Base-by-base conservation (phyloP, 148 eudicot genomes). In the Polygonum maritimum region DNA sequence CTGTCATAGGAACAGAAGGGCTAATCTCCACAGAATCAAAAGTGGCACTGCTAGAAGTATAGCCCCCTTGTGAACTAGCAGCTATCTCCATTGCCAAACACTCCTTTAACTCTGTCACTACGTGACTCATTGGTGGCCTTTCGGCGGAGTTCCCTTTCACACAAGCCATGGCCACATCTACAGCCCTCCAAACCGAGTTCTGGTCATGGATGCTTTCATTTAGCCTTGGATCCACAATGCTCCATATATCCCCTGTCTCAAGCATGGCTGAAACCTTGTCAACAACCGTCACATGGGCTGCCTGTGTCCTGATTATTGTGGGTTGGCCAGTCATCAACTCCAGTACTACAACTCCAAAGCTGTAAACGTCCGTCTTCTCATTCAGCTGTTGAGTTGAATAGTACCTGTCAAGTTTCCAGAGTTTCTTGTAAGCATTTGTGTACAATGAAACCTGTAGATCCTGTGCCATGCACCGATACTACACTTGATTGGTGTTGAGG, bases 61-160 rank as follows among this genome's bases (percentile, higher is more conserved):
- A 52, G 19, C 39, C 39, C 67, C 76, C 67, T 16, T 75, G 58
- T 75, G 67, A 15, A 33, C 21, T 31, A 15, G 33, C 35, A 57
- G 41, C 77, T 2, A 48, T 19, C 39, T 82, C 82, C 21, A 79
- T 77, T 12, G 75, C 80, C 76, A 82, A 74, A 21, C 85, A 79
- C 41, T 76, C 79, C 48, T 82, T 79, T 2, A 82, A 71, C 5
- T 79, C 82, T 3, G 12, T 8, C 73, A 82, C 71, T n/a, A 79
- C 71, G 36, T 79, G 70, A 16, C 52, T 75, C 82, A 79, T 79
- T 49, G 39, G 74, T 57, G 77, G 77, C 15, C 69, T 31, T 19
- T 75, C 49, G 12, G 3, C 5, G 1, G 49, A 19, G 26, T n/a
- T 75, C 12, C 12, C 31, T 11, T 55, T 75, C 33, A 75, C 45